These are phyloP conservation scores for Soucietia sequanensis DNA, from an alignment of 805 yeast genomes.

Conservation along the genomic window DNA sequence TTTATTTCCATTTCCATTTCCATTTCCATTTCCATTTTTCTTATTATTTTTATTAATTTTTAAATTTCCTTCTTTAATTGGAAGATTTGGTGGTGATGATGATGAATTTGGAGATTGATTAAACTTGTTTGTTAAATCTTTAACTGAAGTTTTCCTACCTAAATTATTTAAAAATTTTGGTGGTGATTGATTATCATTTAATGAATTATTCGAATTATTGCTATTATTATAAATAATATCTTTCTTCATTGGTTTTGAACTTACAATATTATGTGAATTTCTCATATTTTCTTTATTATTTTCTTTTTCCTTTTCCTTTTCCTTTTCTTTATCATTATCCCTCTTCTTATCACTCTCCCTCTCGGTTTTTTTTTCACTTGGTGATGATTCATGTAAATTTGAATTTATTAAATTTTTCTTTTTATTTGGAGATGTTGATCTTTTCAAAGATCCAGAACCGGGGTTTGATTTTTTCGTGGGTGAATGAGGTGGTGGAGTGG, in stretches of 20 bases:
- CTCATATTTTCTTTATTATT: too few relatives aligned
- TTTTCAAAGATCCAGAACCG: conserved; percentile 19
- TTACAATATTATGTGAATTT: conserved; percentile 18
- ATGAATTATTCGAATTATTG: conserved; percentile 7
- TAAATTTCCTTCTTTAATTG: too few relatives aligned
- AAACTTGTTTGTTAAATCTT: conserved; percentile 29
- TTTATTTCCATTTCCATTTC: too few relatives aligned
- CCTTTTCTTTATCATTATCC: too few relatives aligned
- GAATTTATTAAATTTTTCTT: conserved; percentile 23
- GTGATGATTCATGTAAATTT: not conserved
- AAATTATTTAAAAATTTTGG: conserved; percentile 21
- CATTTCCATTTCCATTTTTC: too few relatives aligned
- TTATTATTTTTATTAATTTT: too few relatives aligned
- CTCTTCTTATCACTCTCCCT: too few relatives aligned
- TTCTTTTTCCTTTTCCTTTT: too few relatives aligned
- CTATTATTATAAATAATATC: conserved; percentile 22
- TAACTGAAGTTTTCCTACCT: conserved; percentile 32
- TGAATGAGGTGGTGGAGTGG: conserved; percentile 20
- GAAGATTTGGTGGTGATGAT: conserved; percentile 10
- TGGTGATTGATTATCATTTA: conserved; percentile 25
- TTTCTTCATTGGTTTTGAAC: conserved; percentile 22
- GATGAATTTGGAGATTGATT: conserved; percentile 20
- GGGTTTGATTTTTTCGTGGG: conserved; percentile 5
- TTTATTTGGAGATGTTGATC: conserved; percentile 41
- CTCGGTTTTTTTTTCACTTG: conserved; percentile 3